phyloP scores from a whole-genome alignment of 257 asterid species.

The Ilex aquifolium region DNA sequence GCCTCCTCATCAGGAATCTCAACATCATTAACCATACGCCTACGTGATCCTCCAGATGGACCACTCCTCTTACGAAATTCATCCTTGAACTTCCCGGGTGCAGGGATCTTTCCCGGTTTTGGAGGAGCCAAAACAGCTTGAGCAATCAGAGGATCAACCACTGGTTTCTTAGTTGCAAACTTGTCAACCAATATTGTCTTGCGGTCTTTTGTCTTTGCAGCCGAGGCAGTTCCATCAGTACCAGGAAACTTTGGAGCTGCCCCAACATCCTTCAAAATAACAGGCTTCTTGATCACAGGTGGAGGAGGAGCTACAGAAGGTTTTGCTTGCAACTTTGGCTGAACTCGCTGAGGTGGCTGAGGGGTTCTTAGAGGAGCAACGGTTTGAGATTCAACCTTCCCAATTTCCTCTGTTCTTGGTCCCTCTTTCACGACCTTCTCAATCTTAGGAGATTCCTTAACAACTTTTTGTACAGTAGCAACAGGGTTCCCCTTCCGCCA shows the following conservation, averaged over 20 bases:
- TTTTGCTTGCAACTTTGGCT: slow-evolving; percentile 57
- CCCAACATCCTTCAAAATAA: slow-evolving; percentile 74
- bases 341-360: slow-evolving; percentile 50
- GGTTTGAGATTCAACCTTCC: slow-evolving; percentile 30
- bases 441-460: slow-evolving; percentile 34
- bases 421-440: slow-evolving; percentile 22
- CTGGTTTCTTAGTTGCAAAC: slow-evolving; percentile 88
- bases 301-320: slow-evolving; percentile 75
- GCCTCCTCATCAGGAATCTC: slow-evolving; percentile 58
- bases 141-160: slow-evolving; percentile 60
- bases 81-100: slow-evolving; percentile 62
- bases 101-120: slow-evolving; percentile 57
- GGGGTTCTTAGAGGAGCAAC: slow-evolving; percentile 42
- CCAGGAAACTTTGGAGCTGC: slow-evolving; percentile 46
- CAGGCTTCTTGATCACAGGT: slow-evolving; percentile 50
- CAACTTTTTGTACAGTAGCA: slow-evolving; percentile 50
- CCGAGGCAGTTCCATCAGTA: slow-evolving; percentile 35
- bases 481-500: slow-evolving; percentile 99
- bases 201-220: slow-evolving; percentile 49
- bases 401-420: slow-evolving; percentile 33
- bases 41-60: slow-evolving; percentile 53
- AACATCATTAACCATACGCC: slow-evolving; percentile 42
- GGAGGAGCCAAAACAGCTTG: slow-evolving; percentile 81
- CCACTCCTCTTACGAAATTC: slow-evolving; percentile 61
- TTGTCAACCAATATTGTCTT: slow-evolving; percentile 90